Base-by-base conservation (phyloP, 805 yeast species). In the Candida morakotiae region DNA sequence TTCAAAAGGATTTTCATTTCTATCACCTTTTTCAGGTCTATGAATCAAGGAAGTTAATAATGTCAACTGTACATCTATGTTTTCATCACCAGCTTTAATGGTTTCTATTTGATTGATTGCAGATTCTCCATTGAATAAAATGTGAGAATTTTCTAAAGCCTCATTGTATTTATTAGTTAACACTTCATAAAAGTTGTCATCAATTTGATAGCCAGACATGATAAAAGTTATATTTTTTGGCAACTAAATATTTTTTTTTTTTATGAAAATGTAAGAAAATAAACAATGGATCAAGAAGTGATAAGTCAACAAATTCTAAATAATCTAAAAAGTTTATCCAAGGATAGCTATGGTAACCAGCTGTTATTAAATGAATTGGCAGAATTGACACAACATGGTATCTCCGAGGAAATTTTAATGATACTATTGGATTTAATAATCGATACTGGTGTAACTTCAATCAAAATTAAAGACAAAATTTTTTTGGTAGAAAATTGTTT, bases 1-100 rank as follows among this genome's bases (percentile, higher is more conserved):
- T 34, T 73, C 72, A 62, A 93, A 91, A 2, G 98, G 98, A 51
- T 87, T 77, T 38, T 62, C 60, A 5, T 67, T 60, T 3, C 54
- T 46, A 2, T 65, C 58, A 0, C 71, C 69, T 27, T 60, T 56
- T 26, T 62, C 71, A 19, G 73, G 71, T 34, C 71, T 57, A 34
- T 52, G 62, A 44, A 46, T 53, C 40, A 62, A 62, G 9, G 71
- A 58, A 26, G 52, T 45, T 21, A 67, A 50, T 15, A 58, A 46
- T 1, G 67, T 64, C 19, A 58, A 50, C 39, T 61, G 63, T 29
- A 56, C 52, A 3, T 54, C 48, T 15, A 56, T 20, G 1, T 41
- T 40, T 10, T 40, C 29, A 10, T 43, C 50, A 9, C 42, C 46
- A 16, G 42, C 34, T 7, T 40, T 30, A 13, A 36, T 23, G 18